phyloP scores from a whole-genome alignment of 2,329 filamentous ascomycete species.

The Aspergillus sp. region DNA sequence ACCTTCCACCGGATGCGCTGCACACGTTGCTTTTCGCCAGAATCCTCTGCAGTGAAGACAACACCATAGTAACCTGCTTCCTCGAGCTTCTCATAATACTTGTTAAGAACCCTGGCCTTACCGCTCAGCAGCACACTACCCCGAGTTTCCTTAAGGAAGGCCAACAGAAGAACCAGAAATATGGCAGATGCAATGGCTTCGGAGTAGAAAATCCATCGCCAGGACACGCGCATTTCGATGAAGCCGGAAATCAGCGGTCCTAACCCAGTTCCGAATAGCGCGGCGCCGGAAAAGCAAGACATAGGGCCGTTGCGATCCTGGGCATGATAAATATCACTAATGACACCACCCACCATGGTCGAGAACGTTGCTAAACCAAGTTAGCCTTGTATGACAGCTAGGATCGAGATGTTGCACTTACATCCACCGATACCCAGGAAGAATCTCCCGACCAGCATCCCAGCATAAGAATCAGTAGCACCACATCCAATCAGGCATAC shows the following conservation, averaged over 20 bases:
- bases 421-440: constrained; percentile 66
- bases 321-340: constrained; percentile 72
- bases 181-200: constrained; percentile 62
- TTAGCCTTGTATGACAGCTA: not conserved
- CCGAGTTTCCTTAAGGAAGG: constrained; percentile 71
- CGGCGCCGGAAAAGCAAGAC: constrained; percentile 70
- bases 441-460: constrained; percentile 69
- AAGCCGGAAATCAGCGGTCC: constrained; percentile 65
- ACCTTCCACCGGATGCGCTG: constrained; percentile 68
- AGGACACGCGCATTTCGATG: constrained; percentile 58
- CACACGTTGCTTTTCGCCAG: constrained; percentile 17
- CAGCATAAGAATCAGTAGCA: constrained; percentile 58
- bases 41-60: constrained; percentile 32
- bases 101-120: constrained; percentile 65
- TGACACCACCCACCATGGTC: constrained; percentile 78
- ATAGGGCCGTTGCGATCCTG: constrained; percentile 75
- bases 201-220: constrained; percentile 82
- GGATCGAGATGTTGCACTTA: constrained; percentile 29
- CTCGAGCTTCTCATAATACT: constrained; percentile 69
- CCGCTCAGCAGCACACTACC: constrained; percentile 67
- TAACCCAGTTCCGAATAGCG: constrained; percentile 66
- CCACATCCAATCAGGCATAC: constrained; percentile 66
- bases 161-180: constrained; percentile 54
- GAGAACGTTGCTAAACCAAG: constrained; percentile 52
- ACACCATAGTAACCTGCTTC: constrained; percentile 51